Conservation (phyloP, 257 asterid genomes). For the Ocimum tenuiflorum region DNA sequence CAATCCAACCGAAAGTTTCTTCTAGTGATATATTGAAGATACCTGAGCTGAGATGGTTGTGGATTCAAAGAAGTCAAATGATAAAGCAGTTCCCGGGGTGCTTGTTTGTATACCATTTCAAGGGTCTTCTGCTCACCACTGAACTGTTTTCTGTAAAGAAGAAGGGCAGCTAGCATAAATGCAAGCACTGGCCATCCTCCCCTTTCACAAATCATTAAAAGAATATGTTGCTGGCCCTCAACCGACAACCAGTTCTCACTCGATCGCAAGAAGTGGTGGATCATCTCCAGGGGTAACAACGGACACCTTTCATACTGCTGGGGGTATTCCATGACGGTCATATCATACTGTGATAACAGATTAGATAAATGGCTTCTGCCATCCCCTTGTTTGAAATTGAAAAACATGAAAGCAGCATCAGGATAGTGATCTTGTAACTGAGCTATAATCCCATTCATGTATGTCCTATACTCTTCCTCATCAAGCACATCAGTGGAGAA, state of each 20-base stretch:
- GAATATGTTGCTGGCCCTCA: conserved; percentile 94
- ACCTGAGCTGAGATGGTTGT: conserved; percentile 96
- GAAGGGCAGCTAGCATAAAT: conserved; percentile 97
- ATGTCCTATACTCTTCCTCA: conserved; percentile 79
- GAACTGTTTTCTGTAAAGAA: conserved; percentile 88
- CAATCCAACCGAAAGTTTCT: conserved; percentile 73
- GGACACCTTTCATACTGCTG: conserved; percentile 87
- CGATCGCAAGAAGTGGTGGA: conserved; percentile 89
- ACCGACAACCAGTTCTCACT: conserved; percentile 98
- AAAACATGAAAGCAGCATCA: conserved; percentile 95
- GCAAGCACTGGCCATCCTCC: conserved; percentile 99
- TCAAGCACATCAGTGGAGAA: conserved; percentile 84
- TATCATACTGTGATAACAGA: conserved; percentile 75
- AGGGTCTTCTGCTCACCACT: conserved; percentile 93
- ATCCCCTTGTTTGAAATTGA: conserved; percentile 90
- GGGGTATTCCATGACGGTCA: conserved; percentile 99
- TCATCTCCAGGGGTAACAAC: conserved; percentile 85
- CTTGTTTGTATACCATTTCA: conserved; percentile 97
- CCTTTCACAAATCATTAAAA: conserved; percentile 90
- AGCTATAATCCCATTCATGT: conserved; percentile 85
- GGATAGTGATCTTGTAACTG: conserved; percentile 95
- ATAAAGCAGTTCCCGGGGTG: conserved; percentile 88
- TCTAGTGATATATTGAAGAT: conserved; percentile 87
- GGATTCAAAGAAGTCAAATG: conserved; percentile 89
- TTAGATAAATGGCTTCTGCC: conserved; percentile 79